Conservation (phyloP, 768 basidiomycete species). For the Grammothele lineata region DNA sequence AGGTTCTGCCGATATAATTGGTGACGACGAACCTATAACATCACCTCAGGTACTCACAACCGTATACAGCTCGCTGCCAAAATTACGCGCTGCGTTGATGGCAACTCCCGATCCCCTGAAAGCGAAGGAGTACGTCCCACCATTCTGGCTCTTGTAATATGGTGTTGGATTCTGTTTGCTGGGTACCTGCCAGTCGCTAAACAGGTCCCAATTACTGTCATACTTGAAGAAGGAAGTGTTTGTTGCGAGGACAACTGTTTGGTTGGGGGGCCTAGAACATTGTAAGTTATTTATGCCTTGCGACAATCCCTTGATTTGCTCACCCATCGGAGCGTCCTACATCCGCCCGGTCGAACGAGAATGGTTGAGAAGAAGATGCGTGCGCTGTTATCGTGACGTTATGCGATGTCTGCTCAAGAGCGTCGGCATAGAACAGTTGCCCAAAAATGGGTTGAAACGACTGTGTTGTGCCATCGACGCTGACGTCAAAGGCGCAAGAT, state of each 20-base stretch:
- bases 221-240: background rate
- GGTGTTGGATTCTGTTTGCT: background rate
- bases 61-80: slow-evolving; percentile 23
- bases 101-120: background rate
- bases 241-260: background rate
- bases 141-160: too few species aligned
- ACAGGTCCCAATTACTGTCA: background rate
- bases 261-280: background rate
- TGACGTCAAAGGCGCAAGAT: slow-evolving; percentile 34
- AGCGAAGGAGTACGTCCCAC: too few species aligned
- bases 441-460: too few species aligned
- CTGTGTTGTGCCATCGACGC: slow-evolving; percentile 51
- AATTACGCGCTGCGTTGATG: slow-evolving; percentile 5
- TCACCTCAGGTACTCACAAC: slow-evolving; percentile 26
- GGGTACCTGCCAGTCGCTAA: background rate
- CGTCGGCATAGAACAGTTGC: too few species aligned
- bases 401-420: too few species aligned
- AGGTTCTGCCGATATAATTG: slow-evolving; percentile 45
- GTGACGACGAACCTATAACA: too few species aligned
- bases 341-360: slow-evolving; percentile 50
- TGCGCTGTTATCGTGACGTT: slow-evolving; percentile 41
- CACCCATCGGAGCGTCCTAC: slow-evolving; percentile 29
- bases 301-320: too few species aligned
- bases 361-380: slow-evolving; percentile 13
- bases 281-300: too few species aligned